A percentile compares a stretch with the other conserved stretches of the same genome.
These are phyloP conservation scores for Fusarium marasasianum DNA, from an alignment of 2,329 filamentous ascomycete genomes.

Conservation along the genomic window DNA sequence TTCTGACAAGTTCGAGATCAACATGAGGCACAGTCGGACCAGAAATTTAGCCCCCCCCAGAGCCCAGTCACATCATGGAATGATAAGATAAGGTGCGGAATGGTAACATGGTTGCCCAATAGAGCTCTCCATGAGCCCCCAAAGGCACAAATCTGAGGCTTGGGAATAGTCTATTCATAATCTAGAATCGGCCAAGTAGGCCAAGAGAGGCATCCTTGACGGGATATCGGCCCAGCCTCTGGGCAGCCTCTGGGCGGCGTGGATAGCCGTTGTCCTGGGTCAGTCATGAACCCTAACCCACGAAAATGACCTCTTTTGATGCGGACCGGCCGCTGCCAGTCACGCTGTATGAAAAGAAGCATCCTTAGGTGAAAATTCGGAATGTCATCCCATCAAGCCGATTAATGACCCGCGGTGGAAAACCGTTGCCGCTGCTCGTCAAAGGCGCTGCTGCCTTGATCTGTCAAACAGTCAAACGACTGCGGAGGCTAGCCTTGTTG, in stretches of 20 bases:
- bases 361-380: background rate
- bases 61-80: background rate
- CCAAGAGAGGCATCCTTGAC: conserved; percentile 2
- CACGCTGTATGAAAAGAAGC: background rate
- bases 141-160: background rate
- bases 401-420: background rate
- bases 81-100: background rate
- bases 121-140: no score
- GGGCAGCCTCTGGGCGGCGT: conserved; percentile 10
- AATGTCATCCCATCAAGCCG: conserved; percentile 9
- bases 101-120: background rate
- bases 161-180: background rate
- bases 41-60: background rate
- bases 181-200: conserved; percentile 3
- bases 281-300: conserved; percentile 26
- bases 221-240: conserved; percentile 26
- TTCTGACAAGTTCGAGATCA: background rate
- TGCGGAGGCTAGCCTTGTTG: background rate
- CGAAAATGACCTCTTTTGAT: background rate
- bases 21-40: background rate
- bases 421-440: background rate
- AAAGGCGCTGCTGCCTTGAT: conserved; percentile 10
- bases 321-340: background rate
- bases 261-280: conserved; percentile 4
- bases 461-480: background rate